These are phyloP conservation scores for Pilobolus umbonatus DNA, from an alignment of 192 early-diverging fungal genomes.

Conservation along the genomic window DNA sequence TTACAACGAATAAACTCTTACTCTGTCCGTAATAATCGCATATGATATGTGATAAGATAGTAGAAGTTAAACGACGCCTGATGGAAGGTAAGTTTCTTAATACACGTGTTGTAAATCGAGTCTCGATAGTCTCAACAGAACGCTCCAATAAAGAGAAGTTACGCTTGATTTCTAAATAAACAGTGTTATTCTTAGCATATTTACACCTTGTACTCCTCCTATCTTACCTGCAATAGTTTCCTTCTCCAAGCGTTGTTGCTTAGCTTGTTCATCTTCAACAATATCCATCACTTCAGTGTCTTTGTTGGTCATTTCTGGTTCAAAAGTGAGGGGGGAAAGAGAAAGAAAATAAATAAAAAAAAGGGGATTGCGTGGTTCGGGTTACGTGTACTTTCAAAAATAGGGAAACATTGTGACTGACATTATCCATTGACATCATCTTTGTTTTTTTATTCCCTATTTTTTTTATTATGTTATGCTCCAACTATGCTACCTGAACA, in stretches of 20 bases:
- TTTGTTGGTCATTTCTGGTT: background rate
- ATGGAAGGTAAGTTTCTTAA: constrained; percentile 75
- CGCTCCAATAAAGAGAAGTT: constrained; percentile 80
- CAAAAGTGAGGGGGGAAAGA: background rate
- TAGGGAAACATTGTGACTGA: too few relatives aligned
- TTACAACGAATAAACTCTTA: constrained; percentile 15
- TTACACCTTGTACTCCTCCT: background rate
- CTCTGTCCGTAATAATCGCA: constrained; percentile 46
- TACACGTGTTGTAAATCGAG: constrained; percentile 85
- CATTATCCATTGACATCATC: too few relatives aligned
- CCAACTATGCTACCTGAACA: too few relatives aligned
- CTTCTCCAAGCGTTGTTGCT: constrained; percentile 26
- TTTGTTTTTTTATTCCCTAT: too few relatives aligned
- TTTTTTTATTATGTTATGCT: too few relatives aligned
- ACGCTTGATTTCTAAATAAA: constrained; percentile 76
- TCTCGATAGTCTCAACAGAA: constrained; percentile 78
- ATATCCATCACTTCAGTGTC: constrained; percentile 25
- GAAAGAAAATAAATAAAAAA: background rate
- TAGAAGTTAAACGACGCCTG: constrained; percentile 70
- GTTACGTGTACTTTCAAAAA: too few relatives aligned
- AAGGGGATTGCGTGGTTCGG: background rate
- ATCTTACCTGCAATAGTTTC: constrained; percentile 18
- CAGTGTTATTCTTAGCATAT: background rate
- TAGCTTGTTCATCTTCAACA: constrained; percentile 28
- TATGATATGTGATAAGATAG: constrained; percentile 58